Base-by-base conservation (phyloP, 1,284 basidiomycete species). In the Rhodotorula sp. region DNA sequence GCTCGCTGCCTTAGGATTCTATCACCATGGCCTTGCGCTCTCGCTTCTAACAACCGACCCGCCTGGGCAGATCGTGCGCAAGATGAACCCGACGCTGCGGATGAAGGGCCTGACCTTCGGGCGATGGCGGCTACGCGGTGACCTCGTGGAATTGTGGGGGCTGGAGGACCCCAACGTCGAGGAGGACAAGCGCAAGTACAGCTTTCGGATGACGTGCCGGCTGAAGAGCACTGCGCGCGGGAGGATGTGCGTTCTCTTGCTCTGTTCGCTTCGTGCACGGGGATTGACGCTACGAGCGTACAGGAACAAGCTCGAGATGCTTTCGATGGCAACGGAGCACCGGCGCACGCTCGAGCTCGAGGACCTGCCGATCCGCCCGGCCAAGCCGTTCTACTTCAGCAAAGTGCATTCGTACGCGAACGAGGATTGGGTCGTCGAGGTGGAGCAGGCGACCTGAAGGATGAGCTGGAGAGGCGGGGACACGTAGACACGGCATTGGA, bases 241-340 rank as follows among this genome's bases (percentile, higher is more conserved):
- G 1, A 55, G 71, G 51, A 76, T 75, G 78, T 77, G 53, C 56
- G 75, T 71, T 9, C 27, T 29, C 27, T 36, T 36, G 3, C 15
- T 17, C 32, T 19, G 6, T 50, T 34, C 22, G 51, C 27, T 27
- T 3, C 6, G 36, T 39, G 34, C 10, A 19, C 15, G 22, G 1
- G 8, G 19, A 12, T 44, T 61, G 32, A 48, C 53, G n/a, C 4
- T 8, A 22, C 19, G 34, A 10, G 13, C 17, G 2, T 8, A 27
- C 62, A 74, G 75, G 75, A 79, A 79, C 69, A 79, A 79, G 69
- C 64, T 79, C 54, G 78, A 77, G 53, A 69, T 79, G 73, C 57
- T 75, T 12, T 66, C 70, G 27, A 64, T 79, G 39, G 64, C 73
- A 17, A 76, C 78, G 9, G 68, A 70, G 34, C 63, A 77, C 50